Evolutionary conservation across 257 asterid genomes (phyloP).

Genomic region (Solanum habrochaites): DNA sequence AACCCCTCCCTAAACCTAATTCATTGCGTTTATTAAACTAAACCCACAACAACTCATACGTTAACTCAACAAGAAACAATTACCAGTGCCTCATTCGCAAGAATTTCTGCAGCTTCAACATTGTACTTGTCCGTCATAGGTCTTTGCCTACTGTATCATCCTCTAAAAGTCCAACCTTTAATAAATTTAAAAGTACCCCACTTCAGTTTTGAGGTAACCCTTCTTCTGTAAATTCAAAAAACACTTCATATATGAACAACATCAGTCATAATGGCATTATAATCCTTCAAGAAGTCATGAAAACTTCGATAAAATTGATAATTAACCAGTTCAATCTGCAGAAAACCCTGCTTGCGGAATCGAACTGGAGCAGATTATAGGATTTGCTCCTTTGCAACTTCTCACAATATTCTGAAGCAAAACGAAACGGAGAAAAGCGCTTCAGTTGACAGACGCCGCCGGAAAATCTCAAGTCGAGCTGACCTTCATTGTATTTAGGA

Average conservation of each 20-base stretch:
- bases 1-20: not conserved
- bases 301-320: not conserved
- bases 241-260: not conserved
- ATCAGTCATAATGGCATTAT: not conserved
- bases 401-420: not conserved
- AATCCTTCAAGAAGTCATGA: not conserved
- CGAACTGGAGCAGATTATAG: not conserved
- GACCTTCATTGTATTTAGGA: not conserved
- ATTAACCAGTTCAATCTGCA: not conserved
- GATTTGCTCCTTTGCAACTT: not conserved
- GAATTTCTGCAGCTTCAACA: constrained; percentile 70
- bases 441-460: constrained; percentile 3
- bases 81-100: constrained; percentile 87
- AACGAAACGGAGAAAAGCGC: not conserved
- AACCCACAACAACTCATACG: not conserved
- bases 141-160: not conserved
- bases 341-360: not conserved
- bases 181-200: not conserved
- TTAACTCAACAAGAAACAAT: not conserved
- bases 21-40: not conserved
- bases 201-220: not conserved
- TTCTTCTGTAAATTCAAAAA: not conserved
- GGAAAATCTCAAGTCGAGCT: constrained; percentile 39
- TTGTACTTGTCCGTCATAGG: constrained; percentile 24
- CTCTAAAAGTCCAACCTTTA: not conserved